A percentile compares a stretch with the other conserved stretches of the same genome.
Evolutionary conservation across 1,284 basidiomycete genomes (phyloP).

Genomic region (Caloboletus inedulis): DNA sequence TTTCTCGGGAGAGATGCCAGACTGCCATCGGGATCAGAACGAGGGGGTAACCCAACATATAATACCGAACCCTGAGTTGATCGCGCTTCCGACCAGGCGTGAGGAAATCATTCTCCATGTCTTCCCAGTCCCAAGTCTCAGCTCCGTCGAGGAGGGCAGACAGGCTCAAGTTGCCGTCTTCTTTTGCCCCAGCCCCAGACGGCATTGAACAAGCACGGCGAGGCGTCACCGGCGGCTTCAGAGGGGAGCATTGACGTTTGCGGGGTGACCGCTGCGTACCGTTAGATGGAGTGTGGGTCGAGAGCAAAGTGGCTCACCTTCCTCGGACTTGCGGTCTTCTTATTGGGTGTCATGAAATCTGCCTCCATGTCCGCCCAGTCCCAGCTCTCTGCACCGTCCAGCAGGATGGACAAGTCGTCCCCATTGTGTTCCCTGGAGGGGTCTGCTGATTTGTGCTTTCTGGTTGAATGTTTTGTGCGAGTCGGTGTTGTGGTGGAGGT

Average conservation of each 20-base stretch:
- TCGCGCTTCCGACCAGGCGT: constrained; percentile 32
- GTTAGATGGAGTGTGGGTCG: background rate
- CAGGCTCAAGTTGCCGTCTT: constrained; percentile 25
- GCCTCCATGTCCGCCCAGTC: constrained; percentile 47
- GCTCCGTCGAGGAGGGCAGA: constrained; percentile 41
- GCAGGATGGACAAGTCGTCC: constrained; percentile 38
- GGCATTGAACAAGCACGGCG: constrained; percentile 11
- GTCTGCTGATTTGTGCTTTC: constrained; percentile 4
- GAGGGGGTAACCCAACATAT: background rate
- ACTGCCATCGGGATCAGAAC: constrained; percentile 13
- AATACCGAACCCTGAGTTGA: constrained; percentile 21
- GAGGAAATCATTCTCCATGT: constrained; percentile 43
- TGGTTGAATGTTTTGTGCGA: constrained; percentile 6
- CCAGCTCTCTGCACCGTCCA: constrained; percentile 54
- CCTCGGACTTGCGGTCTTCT: constrained; percentile 24
- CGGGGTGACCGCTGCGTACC: constrained; percentile 14
- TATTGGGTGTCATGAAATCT: constrained; percentile 41
- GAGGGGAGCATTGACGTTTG: constrained; percentile 19
- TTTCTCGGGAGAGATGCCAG: constrained; percentile 15
- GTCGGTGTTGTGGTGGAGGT: constrained; percentile 22
- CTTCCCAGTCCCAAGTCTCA: constrained; percentile 52
- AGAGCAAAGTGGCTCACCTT: constrained; percentile 9
- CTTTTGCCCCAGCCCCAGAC: background rate
- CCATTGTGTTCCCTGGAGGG: constrained; percentile 10
- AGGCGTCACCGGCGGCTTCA: constrained; percentile 15